Conservation (phyloP, 768 basidiomycete genomes). For the Leccinum fibrillosum region DNA sequence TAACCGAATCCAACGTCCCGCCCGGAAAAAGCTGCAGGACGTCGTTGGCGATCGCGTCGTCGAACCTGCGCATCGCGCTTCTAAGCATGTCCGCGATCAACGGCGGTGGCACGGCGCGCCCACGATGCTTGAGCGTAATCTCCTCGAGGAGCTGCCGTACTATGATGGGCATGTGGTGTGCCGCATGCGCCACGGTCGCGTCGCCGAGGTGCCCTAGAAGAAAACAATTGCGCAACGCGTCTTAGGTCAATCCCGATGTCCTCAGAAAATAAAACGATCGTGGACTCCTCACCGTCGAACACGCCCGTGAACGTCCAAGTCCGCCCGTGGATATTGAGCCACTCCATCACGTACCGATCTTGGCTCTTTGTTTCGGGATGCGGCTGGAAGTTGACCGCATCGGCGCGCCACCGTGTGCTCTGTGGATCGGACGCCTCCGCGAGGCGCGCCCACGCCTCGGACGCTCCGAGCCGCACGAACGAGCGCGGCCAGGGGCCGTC, state of each 20-base stretch:
- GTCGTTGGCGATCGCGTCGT: conserved; percentile 65
- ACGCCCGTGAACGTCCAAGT: conserved; percentile 67
- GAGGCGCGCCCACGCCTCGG: conserved; percentile 54
- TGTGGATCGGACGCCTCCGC: conserved; percentile 51
- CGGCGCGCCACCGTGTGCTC: conserved; percentile 42
- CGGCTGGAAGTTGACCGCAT: conserved; percentile 68
- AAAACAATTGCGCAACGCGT: background rate
- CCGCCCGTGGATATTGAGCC: conserved; percentile 52
- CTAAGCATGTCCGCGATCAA: conserved; percentile 55
- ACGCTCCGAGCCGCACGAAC: conserved; percentile 48
- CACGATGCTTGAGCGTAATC: conserved; percentile 36
- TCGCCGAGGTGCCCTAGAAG: conserved; percentile 60
- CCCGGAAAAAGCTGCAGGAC: conserved; percentile 59
- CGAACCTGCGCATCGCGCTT: conserved; percentile 57
- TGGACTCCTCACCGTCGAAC: conserved; percentile 54
- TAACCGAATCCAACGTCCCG: conserved; percentile 44
- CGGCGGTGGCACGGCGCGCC: conserved; percentile 41
- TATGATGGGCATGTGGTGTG: conserved; percentile 65
- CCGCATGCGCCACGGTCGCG: conserved; percentile 66
- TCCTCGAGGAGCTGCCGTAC: conserved; percentile 55
- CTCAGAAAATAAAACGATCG: background rate
- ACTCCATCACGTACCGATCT: conserved; percentile 60
- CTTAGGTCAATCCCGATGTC: background rate
- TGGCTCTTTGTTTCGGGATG: conserved; percentile 52
- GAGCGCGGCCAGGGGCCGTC: conserved; percentile 65